These are phyloP conservation scores for Tricholoma terreum DNA, from an alignment of 768 basidiomycete species.

Conservation along the genomic window DNA sequence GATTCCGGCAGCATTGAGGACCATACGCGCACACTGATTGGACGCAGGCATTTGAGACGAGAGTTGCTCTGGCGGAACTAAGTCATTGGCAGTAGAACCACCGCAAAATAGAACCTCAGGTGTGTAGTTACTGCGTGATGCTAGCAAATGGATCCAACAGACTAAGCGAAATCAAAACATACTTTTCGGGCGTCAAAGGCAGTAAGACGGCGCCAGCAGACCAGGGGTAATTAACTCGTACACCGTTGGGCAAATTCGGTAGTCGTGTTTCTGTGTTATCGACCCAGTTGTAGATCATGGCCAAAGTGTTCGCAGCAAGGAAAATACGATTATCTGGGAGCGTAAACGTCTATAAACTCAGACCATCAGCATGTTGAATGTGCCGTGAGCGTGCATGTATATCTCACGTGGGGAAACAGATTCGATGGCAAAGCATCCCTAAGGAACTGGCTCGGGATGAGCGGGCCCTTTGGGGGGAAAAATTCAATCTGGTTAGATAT, in stretches of 20 bases:
- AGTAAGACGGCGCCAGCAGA: conserved; percentile 36
- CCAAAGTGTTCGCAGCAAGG: conserved; percentile 38
- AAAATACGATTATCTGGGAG: conserved; percentile 43
- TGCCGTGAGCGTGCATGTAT: conserved; percentile 9
- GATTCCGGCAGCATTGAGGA: too few relatives aligned
- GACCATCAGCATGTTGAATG: conserved; percentile 13
- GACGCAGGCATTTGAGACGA: too few relatives aligned
- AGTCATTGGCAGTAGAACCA: too few relatives aligned
- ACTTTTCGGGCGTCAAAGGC: conserved; percentile 26
- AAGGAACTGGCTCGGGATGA: conserved; percentile 24
- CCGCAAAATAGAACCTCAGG: too few relatives aligned
- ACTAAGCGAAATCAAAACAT: too few relatives aligned
- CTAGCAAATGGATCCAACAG: too few relatives aligned
- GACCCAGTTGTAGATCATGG: conserved; percentile 41
- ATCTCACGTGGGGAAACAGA: conserved; percentile 20
- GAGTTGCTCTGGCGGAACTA: too few relatives aligned
- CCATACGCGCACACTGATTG: too few relatives aligned
- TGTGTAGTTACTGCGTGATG: conserved; percentile 29
- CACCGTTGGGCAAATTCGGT: conserved; percentile 44
- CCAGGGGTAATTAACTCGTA: conserved; percentile 40
- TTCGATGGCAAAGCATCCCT: conserved; percentile 18
- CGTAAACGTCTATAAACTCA: conserved; percentile 20
- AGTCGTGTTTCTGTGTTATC: conserved; percentile 36
- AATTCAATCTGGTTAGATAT: conserved; percentile 26
- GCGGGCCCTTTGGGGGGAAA: conserved; percentile 36